Conservation (phyloP, 2,329 filamentous ascomycete genomes). For the Pseudogymnoascus sp. region DNA sequence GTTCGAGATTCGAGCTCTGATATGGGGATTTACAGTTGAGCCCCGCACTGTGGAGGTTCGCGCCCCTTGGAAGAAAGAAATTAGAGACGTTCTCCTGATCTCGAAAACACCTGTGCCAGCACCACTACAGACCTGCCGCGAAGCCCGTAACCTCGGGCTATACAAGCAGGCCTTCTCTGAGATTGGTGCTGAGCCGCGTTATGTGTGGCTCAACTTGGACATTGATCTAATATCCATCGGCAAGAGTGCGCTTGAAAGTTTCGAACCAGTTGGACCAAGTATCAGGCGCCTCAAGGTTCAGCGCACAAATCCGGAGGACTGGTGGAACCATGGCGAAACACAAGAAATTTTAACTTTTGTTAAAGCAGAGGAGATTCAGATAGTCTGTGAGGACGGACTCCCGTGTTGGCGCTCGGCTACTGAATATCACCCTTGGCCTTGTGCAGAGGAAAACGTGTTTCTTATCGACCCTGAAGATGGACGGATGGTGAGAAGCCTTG, state of each 20-base stretch:
- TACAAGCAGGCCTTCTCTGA: background rate
- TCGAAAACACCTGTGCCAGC: background rate
- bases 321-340: no score
- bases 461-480: background rate
- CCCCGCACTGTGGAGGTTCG: conserved; percentile 15
- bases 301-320: background rate
- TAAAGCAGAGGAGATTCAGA: background rate
- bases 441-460: background rate
- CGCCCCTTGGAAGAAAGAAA: background rate
- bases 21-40: conserved; percentile 16
- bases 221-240: conserved; percentile 20
- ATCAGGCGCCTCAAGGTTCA: background rate
- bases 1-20: conserved; percentile 16
- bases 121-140: background rate
- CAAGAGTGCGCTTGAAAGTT: background rate
- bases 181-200: conserved; percentile 8
- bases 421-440: background rate
- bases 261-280: background rate
- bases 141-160: background rate
- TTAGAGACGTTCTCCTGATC: background rate
- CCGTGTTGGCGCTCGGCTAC: background rate
- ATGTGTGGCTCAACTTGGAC: conserved; percentile 20
- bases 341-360: background rate
- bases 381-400: background rate
- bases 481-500: background rate